Percentiles rank a stretch among this genome's conserved stretches.
Evolutionary conservation across 2,329 filamentous ascomycete species (phyloP).

Genomic region (Pseudogymnoascus sp.): DNA sequence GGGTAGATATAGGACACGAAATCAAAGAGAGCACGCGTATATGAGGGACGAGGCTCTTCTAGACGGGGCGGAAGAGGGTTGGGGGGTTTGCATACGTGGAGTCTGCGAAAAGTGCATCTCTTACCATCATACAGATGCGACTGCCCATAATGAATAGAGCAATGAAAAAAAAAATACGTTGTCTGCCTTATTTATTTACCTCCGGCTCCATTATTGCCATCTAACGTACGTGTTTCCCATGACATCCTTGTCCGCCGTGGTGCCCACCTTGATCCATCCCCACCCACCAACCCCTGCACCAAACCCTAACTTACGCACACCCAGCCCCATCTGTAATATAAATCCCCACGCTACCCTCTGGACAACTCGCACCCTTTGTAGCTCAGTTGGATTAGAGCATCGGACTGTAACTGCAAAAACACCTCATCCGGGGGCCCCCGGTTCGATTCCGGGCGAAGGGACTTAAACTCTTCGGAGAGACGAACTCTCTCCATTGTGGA

Average conservation of each 20-base stretch:
- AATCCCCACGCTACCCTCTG: not conserved
- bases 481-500: conserved; percentile 2
- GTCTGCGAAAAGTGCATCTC: not conserved
- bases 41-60: not conserved
- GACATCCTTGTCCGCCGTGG: not conserved
- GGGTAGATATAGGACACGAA: not conserved
- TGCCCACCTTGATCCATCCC: not conserved
- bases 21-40: conserved; percentile 4
- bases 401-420: conserved; percentile 8
- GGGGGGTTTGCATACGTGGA: not conserved
- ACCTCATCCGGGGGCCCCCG: conserved; percentile 9
- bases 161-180: not conserved
- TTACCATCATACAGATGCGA: not conserved
- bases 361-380: conserved; percentile 5
- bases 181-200: not conserved
- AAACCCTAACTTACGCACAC: not conserved
- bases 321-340: not conserved
- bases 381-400: conserved; percentile 10
- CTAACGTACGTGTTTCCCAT: not conserved
- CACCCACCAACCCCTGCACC: not conserved
- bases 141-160: conserved; percentile 2
- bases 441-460: conserved; percentile 10
- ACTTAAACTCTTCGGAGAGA: conserved; percentile 8
- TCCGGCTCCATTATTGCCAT: not conserved
- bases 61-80: not conserved